These are phyloP conservation scores for Amylostereum areolatum DNA, from an alignment of 1,284 basidiomycete genomes.

Conservation along the genomic window DNA sequence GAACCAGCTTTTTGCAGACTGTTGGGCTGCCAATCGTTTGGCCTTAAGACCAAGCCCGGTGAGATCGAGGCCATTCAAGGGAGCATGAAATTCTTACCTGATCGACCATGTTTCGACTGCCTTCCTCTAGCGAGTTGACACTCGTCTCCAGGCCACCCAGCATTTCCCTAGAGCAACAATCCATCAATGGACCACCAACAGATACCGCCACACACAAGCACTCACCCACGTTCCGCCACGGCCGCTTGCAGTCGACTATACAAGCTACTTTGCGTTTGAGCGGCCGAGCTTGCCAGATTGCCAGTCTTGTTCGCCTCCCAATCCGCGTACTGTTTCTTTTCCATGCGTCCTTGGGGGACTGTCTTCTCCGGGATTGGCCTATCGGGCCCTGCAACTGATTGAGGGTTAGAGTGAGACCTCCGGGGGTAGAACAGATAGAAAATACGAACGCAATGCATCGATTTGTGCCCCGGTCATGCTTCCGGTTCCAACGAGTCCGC, in stretches of 20 bases:
- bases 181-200: neutral
- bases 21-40: slow-evolving; percentile 53
- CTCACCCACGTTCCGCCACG: slow-evolving; percentile 58
- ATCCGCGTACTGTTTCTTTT: slow-evolving; percentile 4
- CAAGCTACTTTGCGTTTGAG: slow-evolving; percentile 18
- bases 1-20: slow-evolving; percentile 60
- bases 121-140: slow-evolving; percentile 55
- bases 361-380: slow-evolving; percentile 35
- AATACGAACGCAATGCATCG: slow-evolving; percentile 47
- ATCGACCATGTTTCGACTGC: slow-evolving; percentile 56
- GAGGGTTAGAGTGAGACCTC: slow-evolving; percentile 1
- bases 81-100: slow-evolving; percentile 39
- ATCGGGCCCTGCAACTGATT: slow-evolving; percentile 57
- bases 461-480: slow-evolving; percentile 49
- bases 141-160: slow-evolving; percentile 55
- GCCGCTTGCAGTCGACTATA: slow-evolving; percentile 46
- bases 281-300: slow-evolving; percentile 3
- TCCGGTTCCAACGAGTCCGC: slow-evolving; percentile 21
- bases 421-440: slow-evolving; percentile 2
- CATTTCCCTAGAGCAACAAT: slow-evolving; percentile 38
- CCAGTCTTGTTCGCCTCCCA: slow-evolving; percentile 7
- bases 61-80: neutral
- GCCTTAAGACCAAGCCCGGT: slow-evolving; percentile 32
- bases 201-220: neutral
- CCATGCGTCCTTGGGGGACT: slow-evolving; percentile 14